A percentile compares a stretch with the other conserved stretches of the same genome.
These are phyloP conservation scores for Xylaria sp. DNA, from an alignment of 2,329 filamentous ascomycete genomes.

Conservation along the genomic window DNA sequence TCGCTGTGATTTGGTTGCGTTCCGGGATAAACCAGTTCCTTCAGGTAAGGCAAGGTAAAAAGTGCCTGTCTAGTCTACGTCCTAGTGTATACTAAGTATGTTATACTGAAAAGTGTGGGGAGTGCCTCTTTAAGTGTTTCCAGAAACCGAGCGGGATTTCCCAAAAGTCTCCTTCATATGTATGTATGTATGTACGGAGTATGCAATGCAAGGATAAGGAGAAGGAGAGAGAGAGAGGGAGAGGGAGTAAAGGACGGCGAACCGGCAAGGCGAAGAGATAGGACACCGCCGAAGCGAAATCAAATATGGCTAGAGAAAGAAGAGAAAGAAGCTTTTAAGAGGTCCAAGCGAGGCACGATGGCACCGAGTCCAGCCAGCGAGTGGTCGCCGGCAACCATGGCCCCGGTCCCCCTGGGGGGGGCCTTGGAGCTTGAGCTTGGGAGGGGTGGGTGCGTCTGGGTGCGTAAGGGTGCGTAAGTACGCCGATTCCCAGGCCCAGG, in stretches of 20 bases:
- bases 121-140: slow-evolving; percentile 31
- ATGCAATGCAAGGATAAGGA: slow-evolving; percentile 23
- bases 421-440: slow-evolving; percentile 10
- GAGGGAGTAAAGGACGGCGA: slow-evolving; percentile 19
- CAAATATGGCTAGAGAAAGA: slow-evolving; percentile 25
- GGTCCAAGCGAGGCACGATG: slow-evolving; percentile 31
- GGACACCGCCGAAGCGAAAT: slow-evolving; percentile 26
- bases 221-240: too few relatives aligned
- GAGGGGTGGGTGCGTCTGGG: slow-evolving; percentile 24
- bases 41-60: slow-evolving; percentile 21
- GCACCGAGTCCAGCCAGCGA: slow-evolving; percentile 24
- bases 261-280: slow-evolving; percentile 23
- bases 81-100: neutral
- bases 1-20: slow-evolving; percentile 25
- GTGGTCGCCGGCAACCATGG: slow-evolving; percentile 28
- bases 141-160: slow-evolving; percentile 30
- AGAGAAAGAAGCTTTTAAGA: slow-evolving; percentile 33
- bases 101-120: slow-evolving; percentile 29
- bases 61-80: neutral
- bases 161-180: slow-evolving; percentile 7
- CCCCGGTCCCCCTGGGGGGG: neutral
- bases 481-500: slow-evolving; percentile 32
- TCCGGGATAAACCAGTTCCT: slow-evolving; percentile 22
- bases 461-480: too few relatives aligned
- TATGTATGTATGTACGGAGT: too few relatives aligned